These are phyloP conservation scores for Blastobotrys apis DNA, from an alignment of 1,139 yeast species.

Conservation along the genomic window DNA sequence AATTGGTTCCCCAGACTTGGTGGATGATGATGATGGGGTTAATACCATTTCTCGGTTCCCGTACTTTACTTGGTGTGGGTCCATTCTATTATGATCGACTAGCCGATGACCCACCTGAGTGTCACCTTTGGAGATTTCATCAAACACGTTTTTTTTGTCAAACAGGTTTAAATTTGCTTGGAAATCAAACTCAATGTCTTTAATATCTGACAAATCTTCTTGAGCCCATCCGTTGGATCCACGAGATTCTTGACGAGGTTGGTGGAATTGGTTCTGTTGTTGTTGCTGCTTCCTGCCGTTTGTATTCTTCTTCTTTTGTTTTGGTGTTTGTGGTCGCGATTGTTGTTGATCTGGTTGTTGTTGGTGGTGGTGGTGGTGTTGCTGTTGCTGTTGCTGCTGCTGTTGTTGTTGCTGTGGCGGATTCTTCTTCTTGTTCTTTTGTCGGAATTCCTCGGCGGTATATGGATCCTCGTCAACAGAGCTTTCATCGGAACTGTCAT, in stretches of 20 bases:
- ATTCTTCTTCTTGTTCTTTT: background rate
- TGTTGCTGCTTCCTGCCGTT: conserved; percentile 8
- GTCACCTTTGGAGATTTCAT: conserved; percentile 66
- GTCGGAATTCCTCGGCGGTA: conserved; percentile 20
- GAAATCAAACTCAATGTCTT: conserved; percentile 69
- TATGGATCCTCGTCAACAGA: conserved; percentile 23
- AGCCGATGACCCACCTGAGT: conserved; percentile 59
- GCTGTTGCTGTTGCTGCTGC: conserved; percentile 8
- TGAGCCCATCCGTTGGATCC: conserved; percentile 27
- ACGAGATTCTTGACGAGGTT: too few relatives aligned
- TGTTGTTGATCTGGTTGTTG: too few relatives aligned
- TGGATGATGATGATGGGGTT: background rate
- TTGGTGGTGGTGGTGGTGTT: conserved; percentile 6
- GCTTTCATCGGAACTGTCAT: conserved; percentile 21
- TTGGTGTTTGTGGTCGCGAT: conserved; percentile 1
- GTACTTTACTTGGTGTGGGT: conserved; percentile 40
- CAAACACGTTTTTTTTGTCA: conserved; percentile 76
- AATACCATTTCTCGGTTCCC: conserved; percentile 75
- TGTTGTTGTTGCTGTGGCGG: conserved; percentile 2
- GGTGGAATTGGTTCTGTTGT: conserved; percentile 9
- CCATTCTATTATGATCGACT: conserved; percentile 64
- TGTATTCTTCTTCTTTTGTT: conserved; percentile 6
- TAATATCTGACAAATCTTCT: conserved; percentile 34
- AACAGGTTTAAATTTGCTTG: conserved; percentile 77
- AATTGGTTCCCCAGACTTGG: background rate